These are phyloP conservation scores for Tulasnella sp. DNA, from an alignment of 768 basidiomycete genomes.

Conservation along the genomic window DNA sequence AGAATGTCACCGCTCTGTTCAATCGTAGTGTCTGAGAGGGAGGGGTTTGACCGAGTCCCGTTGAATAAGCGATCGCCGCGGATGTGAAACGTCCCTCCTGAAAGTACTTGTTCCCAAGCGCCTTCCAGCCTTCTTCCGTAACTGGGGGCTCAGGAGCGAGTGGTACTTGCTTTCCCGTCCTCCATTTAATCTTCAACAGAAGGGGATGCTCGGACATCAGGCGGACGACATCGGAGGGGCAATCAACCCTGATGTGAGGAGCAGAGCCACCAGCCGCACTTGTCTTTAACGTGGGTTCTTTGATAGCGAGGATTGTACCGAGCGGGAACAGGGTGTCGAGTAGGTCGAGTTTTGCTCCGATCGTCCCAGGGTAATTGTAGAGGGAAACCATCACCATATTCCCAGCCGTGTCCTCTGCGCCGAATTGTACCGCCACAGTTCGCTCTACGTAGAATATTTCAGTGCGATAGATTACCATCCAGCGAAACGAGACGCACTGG, in stretches of 20 bases:
- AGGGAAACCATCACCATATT: neutral
- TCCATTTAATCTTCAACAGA: constrained; percentile 1
- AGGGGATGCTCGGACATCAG: neutral
- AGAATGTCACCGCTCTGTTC: constrained; percentile 23
- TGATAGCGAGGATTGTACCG: constrained; percentile 16
- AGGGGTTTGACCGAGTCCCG: constrained; percentile 19
- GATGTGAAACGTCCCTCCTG: constrained; percentile 2
- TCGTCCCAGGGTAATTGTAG: constrained; percentile 7
- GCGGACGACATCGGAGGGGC: constrained; percentile 14
- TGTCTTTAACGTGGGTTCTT: constrained; percentile 16
- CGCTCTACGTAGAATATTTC: constrained; percentile 2
- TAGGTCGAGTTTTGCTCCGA: neutral
- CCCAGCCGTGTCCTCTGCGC: constrained; percentile 6
- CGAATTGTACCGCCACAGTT: constrained; percentile 5
- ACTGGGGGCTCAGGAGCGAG: neutral
- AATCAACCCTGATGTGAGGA: constrained; percentile 15
- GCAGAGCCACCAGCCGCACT: neutral
- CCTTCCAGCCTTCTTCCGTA: constrained; percentile 1
- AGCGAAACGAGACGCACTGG: neutral
- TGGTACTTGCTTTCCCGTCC: neutral
- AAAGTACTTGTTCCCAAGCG: constrained; percentile 13
- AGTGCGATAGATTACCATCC: too few species aligned
- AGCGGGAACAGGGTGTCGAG: constrained; percentile 18
- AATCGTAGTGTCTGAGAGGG: constrained; percentile 18
- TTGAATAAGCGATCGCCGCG: constrained; percentile 17